These are phyloP conservation scores for Schizochytrium sp. DNA, from an alignment of 108 stramenopile genomes.

Conservation along the genomic window DNA sequence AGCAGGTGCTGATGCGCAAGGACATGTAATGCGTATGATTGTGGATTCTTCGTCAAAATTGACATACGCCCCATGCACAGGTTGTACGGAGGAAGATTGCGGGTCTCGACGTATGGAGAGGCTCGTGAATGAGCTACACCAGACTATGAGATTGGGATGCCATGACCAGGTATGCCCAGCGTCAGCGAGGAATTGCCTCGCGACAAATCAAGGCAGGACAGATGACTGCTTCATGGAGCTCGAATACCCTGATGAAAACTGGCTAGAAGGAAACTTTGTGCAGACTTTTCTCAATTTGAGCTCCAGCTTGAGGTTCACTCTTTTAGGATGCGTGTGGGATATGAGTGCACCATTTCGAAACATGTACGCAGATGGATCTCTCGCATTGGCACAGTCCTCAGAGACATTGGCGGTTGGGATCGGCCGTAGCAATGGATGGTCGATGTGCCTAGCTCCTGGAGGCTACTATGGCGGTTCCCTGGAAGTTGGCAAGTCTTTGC, in stretches of 20 bases:
- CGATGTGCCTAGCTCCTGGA: constrained; percentile 35
- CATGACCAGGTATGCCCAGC: constrained; percentile 34
- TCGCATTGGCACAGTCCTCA: constrained; percentile 23
- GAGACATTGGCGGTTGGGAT: constrained; percentile 27
- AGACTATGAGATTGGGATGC: constrained; percentile 12
- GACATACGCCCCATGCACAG: constrained; percentile 34
- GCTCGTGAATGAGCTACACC: constrained; percentile 22
- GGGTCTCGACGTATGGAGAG: constrained; percentile 42
- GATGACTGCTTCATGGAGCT: constrained; percentile 50
- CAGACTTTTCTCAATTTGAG: neutral
- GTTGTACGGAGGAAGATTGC: neutral
- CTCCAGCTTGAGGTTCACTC: neutral
- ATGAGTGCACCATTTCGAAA: neutral
- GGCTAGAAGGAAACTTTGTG: constrained; percentile 43
- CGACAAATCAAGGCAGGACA: neutral
- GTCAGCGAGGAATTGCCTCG: neutral
- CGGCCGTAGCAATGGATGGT: constrained; percentile 47
- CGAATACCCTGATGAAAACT: neutral
- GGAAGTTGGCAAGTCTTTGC: constrained; percentile 21
- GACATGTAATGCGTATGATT: constrained; percentile 32
- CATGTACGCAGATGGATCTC: constrained; percentile 3
- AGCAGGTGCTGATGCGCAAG: neutral
- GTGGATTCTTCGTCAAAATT: constrained; percentile 37
- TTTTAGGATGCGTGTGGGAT: constrained; percentile 27
- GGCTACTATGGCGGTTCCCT: constrained; percentile 54